Percentiles rank a stretch among this genome's conserved stretches.
Evolutionary conservation across 192 early-diverging fungal genomes (phyloP).

Genomic region (Phlyctochytrium bullatum): DNA sequence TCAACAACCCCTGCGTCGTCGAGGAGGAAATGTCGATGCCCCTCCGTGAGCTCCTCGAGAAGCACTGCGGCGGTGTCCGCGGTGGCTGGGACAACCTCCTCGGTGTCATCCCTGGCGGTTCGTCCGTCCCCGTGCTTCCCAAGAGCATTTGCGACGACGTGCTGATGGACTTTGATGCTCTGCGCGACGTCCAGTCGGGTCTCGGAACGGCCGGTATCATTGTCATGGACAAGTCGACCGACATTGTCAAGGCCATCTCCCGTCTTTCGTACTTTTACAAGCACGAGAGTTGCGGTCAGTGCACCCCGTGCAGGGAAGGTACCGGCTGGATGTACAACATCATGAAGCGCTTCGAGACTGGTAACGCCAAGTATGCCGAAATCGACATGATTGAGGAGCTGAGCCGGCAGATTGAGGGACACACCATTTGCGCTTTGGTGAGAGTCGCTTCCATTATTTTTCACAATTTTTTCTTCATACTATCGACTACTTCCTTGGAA

Average conservation of each 20-base stretch:
- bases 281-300: conserved; percentile 98
- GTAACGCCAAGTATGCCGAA: conserved; percentile 76
- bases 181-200: conserved; percentile 89
- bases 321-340: conserved; percentile 92
- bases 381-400: conserved; percentile 97
- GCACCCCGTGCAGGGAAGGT: conserved; percentile 98
- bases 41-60: conserved; percentile 86
- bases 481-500: too few species aligned
- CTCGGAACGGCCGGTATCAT: conserved; percentile 96
- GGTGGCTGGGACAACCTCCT: conserved; percentile 99
- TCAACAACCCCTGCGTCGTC: conserved; percentile 96
- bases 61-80: conserved; percentile 93
- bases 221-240: conserved; percentile 98
- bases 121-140: conserved; percentile 87
- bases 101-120: conserved; percentile 96
- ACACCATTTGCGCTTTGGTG: conserved; percentile 97
- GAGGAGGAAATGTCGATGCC: conserved; percentile 99
- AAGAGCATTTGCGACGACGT: conserved; percentile 84
- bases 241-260: conserved; percentile 90
- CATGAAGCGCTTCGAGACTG: conserved; percentile 93
- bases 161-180: conserved; percentile 98
- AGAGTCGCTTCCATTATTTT: conserved; percentile 20
- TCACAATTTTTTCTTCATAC: conserved; percentile 2
- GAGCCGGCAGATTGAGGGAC: conserved; percentile 96
- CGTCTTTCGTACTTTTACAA: conserved; percentile 91